Evolutionary conservation across 2,329 filamentous ascomycete genomes (phyloP), one percentile per base, ranked within the genome.

Genomic region (Lecanosticta acicola): DNA sequence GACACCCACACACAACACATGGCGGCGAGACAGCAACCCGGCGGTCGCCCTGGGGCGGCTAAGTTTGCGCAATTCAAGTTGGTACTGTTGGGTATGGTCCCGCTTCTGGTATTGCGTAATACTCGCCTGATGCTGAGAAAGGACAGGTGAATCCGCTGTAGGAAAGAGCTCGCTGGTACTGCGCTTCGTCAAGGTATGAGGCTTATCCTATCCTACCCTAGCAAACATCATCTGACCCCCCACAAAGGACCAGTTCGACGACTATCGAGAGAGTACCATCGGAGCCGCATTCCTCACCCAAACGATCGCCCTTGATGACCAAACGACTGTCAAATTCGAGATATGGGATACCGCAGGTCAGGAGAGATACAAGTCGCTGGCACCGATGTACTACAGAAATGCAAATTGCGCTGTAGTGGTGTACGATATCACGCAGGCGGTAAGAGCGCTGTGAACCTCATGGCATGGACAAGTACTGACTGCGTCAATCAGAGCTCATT

Each of bases 121-220:
- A 5, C 13, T 50, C 39, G 53, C 42, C 46, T 56, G 54, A 71
- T 77, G 65, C 77, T 65, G 41, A 54, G 46, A 47, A 47, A 54
- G 44, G 59, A 41, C 67, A 97, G 91, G 93, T 69, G 93, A 98
- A 77, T 98, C 93, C 59, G 93, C 93, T 49, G 93, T 98, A 48
- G 93, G 93, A 84, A 98, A 98, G 91, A 96, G 90, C 74, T 98
- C 93, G 57, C 84, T 98, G 70, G 93, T 98, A 46, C 76, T 98
- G 66, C 85, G 94, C 72, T 98, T 98, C 66, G 93, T 98, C 66
- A 98, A 98, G 81, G 89, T 94, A 43, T 18, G 35, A 37, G 35
- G 8, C 3, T 18, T 17, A 37, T 10, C 17, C 32, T 16, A n/a
- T n/a, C 19, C 35, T 19, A 17, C 19, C 5, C 26, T 20, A 26